phyloP scores from a whole-genome alignment of 2,329 filamentous ascomycete species.

The Aspergillus sp. region DNA sequence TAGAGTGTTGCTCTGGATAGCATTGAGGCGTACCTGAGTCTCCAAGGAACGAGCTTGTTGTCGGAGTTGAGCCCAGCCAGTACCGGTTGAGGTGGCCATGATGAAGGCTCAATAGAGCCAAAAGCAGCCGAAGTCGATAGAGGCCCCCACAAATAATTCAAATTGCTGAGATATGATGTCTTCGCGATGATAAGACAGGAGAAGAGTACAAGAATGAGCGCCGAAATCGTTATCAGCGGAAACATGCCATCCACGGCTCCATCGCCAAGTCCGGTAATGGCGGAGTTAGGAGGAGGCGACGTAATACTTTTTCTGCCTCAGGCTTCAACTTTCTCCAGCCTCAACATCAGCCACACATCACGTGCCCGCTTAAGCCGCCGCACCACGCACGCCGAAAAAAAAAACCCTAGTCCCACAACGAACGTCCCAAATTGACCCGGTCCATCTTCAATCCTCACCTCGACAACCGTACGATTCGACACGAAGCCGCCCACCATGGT shows the following conservation, averaged over 20 bases:
- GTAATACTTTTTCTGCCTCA: not conserved
- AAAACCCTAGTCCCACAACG: slow-evolving; percentile 47
- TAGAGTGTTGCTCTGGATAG: not conserved
- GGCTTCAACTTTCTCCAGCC: not conserved
- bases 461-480: slow-evolving; percentile 47
- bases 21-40: slow-evolving; percentile 66
- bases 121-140: not conserved
- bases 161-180: too few species aligned
- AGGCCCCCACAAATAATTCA: not conserved
- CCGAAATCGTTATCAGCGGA: not conserved
- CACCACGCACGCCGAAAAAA: slow-evolving; percentile 29
- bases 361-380: slow-evolving; percentile 32
- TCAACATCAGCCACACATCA: slow-evolving; percentile 18
- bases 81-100: slow-evolving; percentile 57
- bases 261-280: slow-evolving; percentile 4
- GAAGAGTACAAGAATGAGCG: not conserved
- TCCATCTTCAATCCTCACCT: slow-evolving; percentile 43
- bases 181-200: not conserved
- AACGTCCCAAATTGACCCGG: slow-evolving; percentile 37
- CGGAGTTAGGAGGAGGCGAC: not conserved
- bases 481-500: slow-evolving; percentile 44
- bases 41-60: slow-evolving; percentile 88
- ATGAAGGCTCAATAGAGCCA: slow-evolving; percentile 1
- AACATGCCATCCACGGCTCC: slow-evolving; percentile 1
- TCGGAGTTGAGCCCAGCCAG: slow-evolving; percentile 88